Conservation (phyloP, 106 monocot species). For the Narthecium ossifragum region DNA sequence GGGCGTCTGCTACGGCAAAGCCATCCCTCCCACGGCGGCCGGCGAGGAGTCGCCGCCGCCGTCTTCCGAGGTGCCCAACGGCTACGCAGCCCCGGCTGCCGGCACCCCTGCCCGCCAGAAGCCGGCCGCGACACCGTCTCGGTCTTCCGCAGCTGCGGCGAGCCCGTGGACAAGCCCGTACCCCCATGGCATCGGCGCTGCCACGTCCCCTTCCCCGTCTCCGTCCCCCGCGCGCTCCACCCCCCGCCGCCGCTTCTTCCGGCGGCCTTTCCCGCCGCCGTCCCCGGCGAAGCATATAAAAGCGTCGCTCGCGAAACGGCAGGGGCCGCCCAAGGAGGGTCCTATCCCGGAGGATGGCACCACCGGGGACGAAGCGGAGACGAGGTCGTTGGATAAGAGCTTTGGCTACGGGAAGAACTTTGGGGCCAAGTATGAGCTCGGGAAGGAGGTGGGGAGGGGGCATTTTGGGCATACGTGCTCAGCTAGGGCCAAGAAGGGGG, state of each 20-base stretch:
- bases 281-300: constrained; percentile 51
- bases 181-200: constrained; percentile 20
- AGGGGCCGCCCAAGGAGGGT: constrained; percentile 17
- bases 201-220: constrained; percentile 39
- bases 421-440: constrained; percentile 62
- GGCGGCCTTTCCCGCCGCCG: constrained; percentile 47
- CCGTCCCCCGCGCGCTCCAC: constrained; percentile 59
- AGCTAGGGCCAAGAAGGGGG: constrained; percentile 60
- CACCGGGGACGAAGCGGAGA: constrained; percentile 14
- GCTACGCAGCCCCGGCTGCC: not conserved
- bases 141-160: constrained; percentile 12
- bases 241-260: constrained; percentile 41
- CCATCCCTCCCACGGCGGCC: constrained; percentile 25
- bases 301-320: constrained; percentile 31
- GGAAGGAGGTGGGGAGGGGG: constrained; percentile 71
- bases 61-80: not conserved
- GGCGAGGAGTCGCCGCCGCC: not conserved
- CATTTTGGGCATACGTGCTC: constrained; percentile 79
- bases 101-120: constrained; percentile 25
- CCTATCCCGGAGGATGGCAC: constrained; percentile 56
- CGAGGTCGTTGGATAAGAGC: constrained; percentile 52
- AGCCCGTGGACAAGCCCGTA: constrained; percentile 55
- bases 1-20: constrained; percentile 73
- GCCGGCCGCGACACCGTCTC: too few species aligned
- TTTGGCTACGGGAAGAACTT: constrained; percentile 73